These are phyloP conservation scores for Fusarium verrucosum DNA, from an alignment of 2,329 filamentous ascomycete genomes.

Conservation along the genomic window DNA sequence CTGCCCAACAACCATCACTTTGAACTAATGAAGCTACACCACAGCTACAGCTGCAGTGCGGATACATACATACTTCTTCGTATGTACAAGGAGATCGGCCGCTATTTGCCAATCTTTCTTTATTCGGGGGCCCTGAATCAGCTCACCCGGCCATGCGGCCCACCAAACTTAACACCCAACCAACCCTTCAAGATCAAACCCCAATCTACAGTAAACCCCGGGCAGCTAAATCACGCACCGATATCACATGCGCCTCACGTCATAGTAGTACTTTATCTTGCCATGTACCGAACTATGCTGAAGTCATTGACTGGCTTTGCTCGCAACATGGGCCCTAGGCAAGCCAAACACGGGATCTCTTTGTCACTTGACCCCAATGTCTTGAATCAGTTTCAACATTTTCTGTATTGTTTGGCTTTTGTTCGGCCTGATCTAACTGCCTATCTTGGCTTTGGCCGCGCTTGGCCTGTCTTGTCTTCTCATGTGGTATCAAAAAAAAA, in stretches of 20 bases:
- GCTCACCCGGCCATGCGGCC: slow-evolving; percentile 16
- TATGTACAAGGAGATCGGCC: slow-evolving; percentile 11
- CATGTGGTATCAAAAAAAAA: slow-evolving; percentile 45
- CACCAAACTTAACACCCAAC: slow-evolving; percentile 18
- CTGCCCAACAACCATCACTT: background rate
- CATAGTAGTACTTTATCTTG: slow-evolving; percentile 19
- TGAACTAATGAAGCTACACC: background rate
- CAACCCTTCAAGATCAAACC: slow-evolving; percentile 2
- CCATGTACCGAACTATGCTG: background rate
- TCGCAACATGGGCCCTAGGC: background rate
- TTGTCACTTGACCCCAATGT: slow-evolving; percentile 6
- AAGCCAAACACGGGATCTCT: background rate
- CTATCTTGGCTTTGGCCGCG: slow-evolving; percentile 12
- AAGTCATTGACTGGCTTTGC: background rate
- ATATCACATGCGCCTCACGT: slow-evolving; percentile 37
- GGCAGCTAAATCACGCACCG: slow-evolving; percentile 35
- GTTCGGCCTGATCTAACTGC: slow-evolving; percentile 35
- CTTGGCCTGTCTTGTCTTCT: slow-evolving; percentile 26
- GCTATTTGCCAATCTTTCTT: slow-evolving; percentile 29
- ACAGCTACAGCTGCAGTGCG: too few species aligned
- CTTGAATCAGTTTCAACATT: slow-evolving; percentile 29
- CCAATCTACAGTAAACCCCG: slow-evolving; percentile 21
- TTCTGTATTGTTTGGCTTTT: slow-evolving; percentile 40
- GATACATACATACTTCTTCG: too few species aligned
- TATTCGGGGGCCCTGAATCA: slow-evolving; percentile 18